phyloP scores from a whole-genome alignment of 2,329 filamentous ascomycete species.

The Plectosphaerella sp. region DNA sequence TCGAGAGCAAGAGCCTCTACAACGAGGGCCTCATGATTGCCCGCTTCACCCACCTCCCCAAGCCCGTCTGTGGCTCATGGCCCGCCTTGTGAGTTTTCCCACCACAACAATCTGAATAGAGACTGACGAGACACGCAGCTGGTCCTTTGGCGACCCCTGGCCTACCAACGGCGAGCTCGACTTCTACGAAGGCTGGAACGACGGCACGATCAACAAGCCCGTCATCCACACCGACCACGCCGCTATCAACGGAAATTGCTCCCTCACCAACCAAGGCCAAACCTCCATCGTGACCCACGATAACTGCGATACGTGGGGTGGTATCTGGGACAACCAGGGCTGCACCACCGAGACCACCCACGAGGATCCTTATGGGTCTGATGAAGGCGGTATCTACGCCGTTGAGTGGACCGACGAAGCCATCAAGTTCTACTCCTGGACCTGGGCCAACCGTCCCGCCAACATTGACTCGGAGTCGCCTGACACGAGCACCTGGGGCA shows the following conservation, averaged over 20 bases:
- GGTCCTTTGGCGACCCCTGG: slow-evolving; percentile 51
- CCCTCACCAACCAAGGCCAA: slow-evolving; percentile 22
- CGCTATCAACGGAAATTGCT: slow-evolving; percentile 29
- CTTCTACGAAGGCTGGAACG: slow-evolving; percentile 64
- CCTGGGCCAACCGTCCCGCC: slow-evolving; percentile 20
- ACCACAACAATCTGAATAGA: too few relatives aligned
- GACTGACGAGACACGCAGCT: slow-evolving; percentile 21
- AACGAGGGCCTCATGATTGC: slow-evolving; percentile 64
- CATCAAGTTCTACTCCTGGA: slow-evolving; percentile 38
- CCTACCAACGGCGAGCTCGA: slow-evolving; percentile 61
- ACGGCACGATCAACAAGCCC: slow-evolving; percentile 42
- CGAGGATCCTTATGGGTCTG: slow-evolving; percentile 30
- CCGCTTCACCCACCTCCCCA: slow-evolving; percentile 66
- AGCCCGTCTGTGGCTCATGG: slow-evolving; percentile 64
- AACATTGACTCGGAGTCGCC: slow-evolving; percentile 41
- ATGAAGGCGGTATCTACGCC: slow-evolving; percentile 35
- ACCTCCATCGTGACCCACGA: slow-evolving; percentile 22
- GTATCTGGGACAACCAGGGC: slow-evolving; percentile 32
- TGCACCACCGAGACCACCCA: slow-evolving; percentile 32
- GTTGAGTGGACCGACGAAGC: slow-evolving; percentile 35
- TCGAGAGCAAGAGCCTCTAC: slow-evolving; percentile 60
- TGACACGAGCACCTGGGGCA: slow-evolving; percentile 60
- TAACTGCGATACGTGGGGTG: slow-evolving; percentile 35
- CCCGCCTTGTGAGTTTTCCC: slow-evolving; percentile 54
- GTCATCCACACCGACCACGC: slow-evolving; percentile 48